A percentile compares a stretch with the other conserved stretches of the same genome.
phyloP scores from a whole-genome alignment of 495 filamentous ascomycete genomes.

The Neurospora africana region DNA sequence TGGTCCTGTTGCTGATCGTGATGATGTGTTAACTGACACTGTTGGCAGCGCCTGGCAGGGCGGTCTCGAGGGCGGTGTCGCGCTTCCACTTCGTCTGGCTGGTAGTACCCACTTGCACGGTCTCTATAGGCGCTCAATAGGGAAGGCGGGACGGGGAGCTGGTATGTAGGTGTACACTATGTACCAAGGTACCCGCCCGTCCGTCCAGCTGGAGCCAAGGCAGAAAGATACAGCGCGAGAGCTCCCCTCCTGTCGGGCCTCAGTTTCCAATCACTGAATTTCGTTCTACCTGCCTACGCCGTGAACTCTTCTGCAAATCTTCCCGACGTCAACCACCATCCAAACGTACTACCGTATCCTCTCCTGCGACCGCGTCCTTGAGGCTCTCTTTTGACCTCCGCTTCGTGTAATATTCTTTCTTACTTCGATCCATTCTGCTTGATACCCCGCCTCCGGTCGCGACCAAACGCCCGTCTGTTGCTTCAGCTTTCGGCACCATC shows the following conservation, averaged over 20 bases:
- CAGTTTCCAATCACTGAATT: neutral
- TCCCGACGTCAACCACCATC: slow-evolving; percentile 5
- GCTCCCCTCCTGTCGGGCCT: neutral
- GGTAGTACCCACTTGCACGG: neutral
- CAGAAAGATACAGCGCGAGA: neutral
- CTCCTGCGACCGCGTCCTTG: neutral
- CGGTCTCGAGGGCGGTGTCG: neutral
- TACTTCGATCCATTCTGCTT: neutral
- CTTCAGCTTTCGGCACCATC: neutral
- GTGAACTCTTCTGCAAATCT: slow-evolving; percentile 4
- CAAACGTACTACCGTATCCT: neutral
- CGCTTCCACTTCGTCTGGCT: neutral
- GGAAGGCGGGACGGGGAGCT: neutral
- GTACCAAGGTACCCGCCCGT: neutral
- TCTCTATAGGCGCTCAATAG: neutral
- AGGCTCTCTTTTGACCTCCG: neutral
- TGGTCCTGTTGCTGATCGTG: neutral
- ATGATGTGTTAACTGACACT: neutral
- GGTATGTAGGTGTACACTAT: neutral
- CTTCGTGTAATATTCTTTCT: slow-evolving; percentile 7
- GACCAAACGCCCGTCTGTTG: neutral
- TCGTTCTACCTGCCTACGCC: neutral
- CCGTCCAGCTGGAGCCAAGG: neutral
- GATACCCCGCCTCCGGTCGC: neutral
- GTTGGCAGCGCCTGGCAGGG: neutral